These are phyloP conservation scores for Candida sp. DNA, from an alignment of 1,139 yeast genomes.

Conservation along the genomic window DNA sequence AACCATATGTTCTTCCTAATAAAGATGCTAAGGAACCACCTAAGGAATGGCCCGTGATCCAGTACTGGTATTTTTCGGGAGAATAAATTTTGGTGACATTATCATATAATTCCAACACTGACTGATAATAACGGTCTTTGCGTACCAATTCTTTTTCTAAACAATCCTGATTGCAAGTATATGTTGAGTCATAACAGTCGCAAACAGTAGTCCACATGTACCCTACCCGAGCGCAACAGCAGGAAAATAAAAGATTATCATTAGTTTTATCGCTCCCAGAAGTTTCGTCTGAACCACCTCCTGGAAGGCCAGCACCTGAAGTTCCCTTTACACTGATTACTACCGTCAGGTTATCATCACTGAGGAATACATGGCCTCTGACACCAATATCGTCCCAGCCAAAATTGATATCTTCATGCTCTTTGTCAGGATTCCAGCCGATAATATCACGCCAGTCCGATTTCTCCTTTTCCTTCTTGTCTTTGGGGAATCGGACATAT, in stretches of 20 bases:
- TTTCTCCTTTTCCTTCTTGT: slow-evolving; percentile 50
- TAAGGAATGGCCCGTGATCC: slow-evolving; percentile 95
- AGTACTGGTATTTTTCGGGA: slow-evolving; percentile 65
- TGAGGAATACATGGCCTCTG: slow-evolving; percentile 86
- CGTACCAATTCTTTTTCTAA: slow-evolving; percentile 72
- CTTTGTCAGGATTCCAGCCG: slow-evolving; percentile 47
- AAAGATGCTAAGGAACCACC: slow-evolving; percentile 89
- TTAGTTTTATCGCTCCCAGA: slow-evolving; percentile 77
- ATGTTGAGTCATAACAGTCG: slow-evolving; percentile 83
- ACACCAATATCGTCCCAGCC: slow-evolving; percentile 90
- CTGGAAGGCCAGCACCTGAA: slow-evolving; percentile 78
- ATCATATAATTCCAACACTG: slow-evolving; percentile 72
- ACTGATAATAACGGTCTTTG: slow-evolving; percentile 80
- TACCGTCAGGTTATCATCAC: slow-evolving; percentile 60
- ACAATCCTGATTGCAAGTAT: slow-evolving; percentile 88
- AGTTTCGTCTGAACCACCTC: slow-evolving; percentile 74
- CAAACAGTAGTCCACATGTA: slow-evolving; percentile 96
- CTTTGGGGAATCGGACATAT: slow-evolving; percentile 71
- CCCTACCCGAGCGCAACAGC: slow-evolving; percentile 94
- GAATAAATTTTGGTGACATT: slow-evolving; percentile 62
- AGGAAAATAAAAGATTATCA: slow-evolving; percentile 85
- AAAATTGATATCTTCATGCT: slow-evolving; percentile 40
- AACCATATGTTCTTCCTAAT: slow-evolving; percentile 84
- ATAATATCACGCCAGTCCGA: slow-evolving; percentile 86
- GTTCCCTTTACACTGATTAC: slow-evolving; percentile 91